These are phyloP conservation scores for Austroboletus novae-zelandiae DNA, from an alignment of 1,284 basidiomycete genomes.

Conservation along the genomic window DNA sequence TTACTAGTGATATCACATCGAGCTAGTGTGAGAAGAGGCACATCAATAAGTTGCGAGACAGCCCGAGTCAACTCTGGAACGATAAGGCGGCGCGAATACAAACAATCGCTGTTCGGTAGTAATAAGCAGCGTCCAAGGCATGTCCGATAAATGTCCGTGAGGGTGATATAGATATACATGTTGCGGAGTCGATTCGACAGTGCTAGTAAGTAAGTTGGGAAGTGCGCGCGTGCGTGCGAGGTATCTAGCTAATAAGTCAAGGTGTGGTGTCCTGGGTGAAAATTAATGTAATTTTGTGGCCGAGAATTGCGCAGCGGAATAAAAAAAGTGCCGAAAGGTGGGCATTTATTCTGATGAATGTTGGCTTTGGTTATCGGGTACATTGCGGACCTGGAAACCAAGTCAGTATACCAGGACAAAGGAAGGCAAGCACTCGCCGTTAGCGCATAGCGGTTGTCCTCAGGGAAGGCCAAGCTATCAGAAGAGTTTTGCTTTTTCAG, in stretches of 20 bases:
- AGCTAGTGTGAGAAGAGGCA: neutral
- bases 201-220: slow-evolving; percentile 8
- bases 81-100: slow-evolving; percentile 9
- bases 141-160: slow-evolving; percentile 10
- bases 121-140: slow-evolving; percentile 1
- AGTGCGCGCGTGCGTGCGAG: slow-evolving; percentile 7
- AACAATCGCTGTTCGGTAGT: neutral
- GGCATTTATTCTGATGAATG: slow-evolving; percentile 33
- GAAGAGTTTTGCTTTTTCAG: slow-evolving; percentile 39
- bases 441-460: slow-evolving; percentile 56
- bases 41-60: neutral
- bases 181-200: slow-evolving; percentile 10
- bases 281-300: slow-evolving; percentile 5
- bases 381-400: slow-evolving; percentile 45
- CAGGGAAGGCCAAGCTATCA: slow-evolving; percentile 38
- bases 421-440: slow-evolving; percentile 40
- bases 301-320: slow-evolving; percentile 5
- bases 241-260: slow-evolving; percentile 19
- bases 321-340: slow-evolving; percentile 8
- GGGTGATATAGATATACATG: slow-evolving; percentile 13
- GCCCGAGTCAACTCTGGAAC: slow-evolving; percentile 8
- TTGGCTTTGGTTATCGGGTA: slow-evolving; percentile 42
- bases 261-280: slow-evolving; percentile 4
- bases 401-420: slow-evolving; percentile 10
- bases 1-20: neutral